Conservation (phyloP, 192 early-diverging fungal species). For the Coemansia umbellata region DNA sequence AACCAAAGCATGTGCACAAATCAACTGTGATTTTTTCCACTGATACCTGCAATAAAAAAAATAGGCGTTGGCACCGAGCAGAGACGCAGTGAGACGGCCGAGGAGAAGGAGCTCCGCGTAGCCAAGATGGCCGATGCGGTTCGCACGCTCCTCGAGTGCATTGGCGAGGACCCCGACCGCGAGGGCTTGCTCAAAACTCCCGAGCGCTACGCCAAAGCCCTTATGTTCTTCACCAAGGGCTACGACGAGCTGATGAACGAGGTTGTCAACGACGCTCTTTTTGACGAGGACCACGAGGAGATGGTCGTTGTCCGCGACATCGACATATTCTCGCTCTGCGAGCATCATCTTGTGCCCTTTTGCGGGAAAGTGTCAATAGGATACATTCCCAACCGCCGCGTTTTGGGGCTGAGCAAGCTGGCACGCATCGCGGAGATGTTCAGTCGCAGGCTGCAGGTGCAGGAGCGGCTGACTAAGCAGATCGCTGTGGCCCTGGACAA, state of each 20-base stretch:
- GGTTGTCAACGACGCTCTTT: slow-evolving; percentile 91
- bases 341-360: slow-evolving; percentile 99
- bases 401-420: slow-evolving; percentile 94
- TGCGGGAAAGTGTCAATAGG: slow-evolving; percentile 96
- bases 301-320: slow-evolving; percentile 99
- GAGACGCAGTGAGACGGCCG: slow-evolving; percentile 74
- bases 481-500: slow-evolving; percentile 87
- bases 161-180: slow-evolving; percentile 92
- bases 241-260: slow-evolving; percentile 90
- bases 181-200: slow-evolving; percentile 96
- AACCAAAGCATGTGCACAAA: no score
- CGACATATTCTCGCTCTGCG: slow-evolving; percentile 93
- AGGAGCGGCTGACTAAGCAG: slow-evolving; percentile 98
- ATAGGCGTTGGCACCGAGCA: slow-evolving; percentile 77
- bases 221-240: slow-evolving; percentile 98
- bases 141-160: slow-evolving; percentile 79
- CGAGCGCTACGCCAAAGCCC: slow-evolving; percentile 91
- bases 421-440: slow-evolving; percentile 99
- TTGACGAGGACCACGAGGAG: slow-evolving; percentile 98
- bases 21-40: no score
- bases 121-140: slow-evolving; percentile 83
- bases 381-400: slow-evolving; percentile 92
- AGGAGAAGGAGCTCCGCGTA: slow-evolving; percentile 65
- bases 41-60: no score
- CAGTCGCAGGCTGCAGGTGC: slow-evolving; percentile 89